phyloP scores from a whole-genome alignment of 169 alveolate genomes.

The Fabrea salina region DNA sequence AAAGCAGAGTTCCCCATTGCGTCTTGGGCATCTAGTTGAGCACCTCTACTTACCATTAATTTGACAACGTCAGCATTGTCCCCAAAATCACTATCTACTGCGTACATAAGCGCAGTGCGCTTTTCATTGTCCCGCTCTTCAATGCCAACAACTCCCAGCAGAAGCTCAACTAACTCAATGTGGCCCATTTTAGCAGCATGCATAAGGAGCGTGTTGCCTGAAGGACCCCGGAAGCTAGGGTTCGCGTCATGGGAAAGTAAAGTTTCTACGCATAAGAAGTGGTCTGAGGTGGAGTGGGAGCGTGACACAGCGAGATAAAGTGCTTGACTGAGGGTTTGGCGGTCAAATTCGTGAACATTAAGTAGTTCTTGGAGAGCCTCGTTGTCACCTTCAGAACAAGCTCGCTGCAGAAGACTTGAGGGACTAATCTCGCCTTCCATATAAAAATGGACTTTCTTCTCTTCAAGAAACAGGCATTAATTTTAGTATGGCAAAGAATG shows the following conservation, averaged over 20 bases:
- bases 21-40: constrained; percentile 34
- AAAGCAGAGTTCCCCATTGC: constrained; percentile 43
- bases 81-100: constrained; percentile 3
- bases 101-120: constrained; percentile 17
- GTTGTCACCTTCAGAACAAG: constrained; percentile 15
- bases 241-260: not conserved
- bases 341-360: not conserved
- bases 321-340: not conserved
- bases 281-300: constrained; percentile 19
- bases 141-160: not conserved
- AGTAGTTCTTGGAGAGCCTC: constrained; percentile 14
- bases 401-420: not conserved
- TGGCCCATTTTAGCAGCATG: constrained; percentile 21
- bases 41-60: constrained; percentile 21
- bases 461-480: too few relatives aligned
- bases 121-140: constrained; percentile 14
- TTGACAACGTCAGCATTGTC: constrained; percentile 29
- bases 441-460: too few relatives aligned
- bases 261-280: constrained; percentile 8
- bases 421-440: not conserved
- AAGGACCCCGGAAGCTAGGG: not conserved
- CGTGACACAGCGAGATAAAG: not conserved
- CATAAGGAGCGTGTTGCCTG: not conserved
- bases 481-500: too few relatives aligned
- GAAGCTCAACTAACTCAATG: constrained; percentile 6